Evolutionary conservation across 495 filamentous ascomycete species (phyloP).

Genomic region (Penicillium verhagenii): DNA sequence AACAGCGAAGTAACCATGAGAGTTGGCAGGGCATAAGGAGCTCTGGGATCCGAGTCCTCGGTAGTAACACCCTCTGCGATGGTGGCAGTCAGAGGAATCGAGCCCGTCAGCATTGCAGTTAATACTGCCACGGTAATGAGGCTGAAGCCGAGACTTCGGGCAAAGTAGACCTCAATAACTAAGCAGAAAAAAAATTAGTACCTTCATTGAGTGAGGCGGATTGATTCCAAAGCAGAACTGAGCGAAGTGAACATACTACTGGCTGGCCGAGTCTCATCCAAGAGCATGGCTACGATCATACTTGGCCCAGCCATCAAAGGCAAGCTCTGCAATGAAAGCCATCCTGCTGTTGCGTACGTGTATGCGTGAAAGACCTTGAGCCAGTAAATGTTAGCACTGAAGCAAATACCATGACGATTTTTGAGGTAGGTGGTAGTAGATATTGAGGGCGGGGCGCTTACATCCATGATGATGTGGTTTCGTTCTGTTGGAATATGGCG

Average conservation of each 20-base stretch:
- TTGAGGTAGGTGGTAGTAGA: neutral
- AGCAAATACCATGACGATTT: neutral
- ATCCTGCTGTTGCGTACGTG: constrained; percentile 62
- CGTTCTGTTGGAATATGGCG: neutral
- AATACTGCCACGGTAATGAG: constrained; percentile 65
- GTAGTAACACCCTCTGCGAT: constrained; percentile 40
- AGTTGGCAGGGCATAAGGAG: constrained; percentile 68
- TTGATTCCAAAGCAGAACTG: neutral
- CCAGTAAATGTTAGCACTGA: neutral
- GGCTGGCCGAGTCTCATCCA: constrained; percentile 54
- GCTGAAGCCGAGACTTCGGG: constrained; percentile 64
- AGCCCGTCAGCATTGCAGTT: constrained; percentile 68
- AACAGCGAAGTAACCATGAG: constrained; percentile 64
- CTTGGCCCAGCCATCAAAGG: constrained; percentile 64
- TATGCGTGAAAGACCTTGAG: constrained; percentile 63
- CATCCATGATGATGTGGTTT: constrained; percentile 13
- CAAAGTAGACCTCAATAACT: constrained; percentile 74
- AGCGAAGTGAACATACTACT: constrained; percentile 41
- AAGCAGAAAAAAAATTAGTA: neutral
- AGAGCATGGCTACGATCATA: constrained; percentile 62
- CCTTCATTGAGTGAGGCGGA: no score
- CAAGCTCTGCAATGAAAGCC: constrained; percentile 65
- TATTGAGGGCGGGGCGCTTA: neutral
- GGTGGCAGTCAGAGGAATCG: constrained; percentile 64
- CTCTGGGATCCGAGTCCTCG: constrained; percentile 53